Conservation (phyloP, 371 early-diverging fungal genomes). For the Rhizopus delemar region DNA sequence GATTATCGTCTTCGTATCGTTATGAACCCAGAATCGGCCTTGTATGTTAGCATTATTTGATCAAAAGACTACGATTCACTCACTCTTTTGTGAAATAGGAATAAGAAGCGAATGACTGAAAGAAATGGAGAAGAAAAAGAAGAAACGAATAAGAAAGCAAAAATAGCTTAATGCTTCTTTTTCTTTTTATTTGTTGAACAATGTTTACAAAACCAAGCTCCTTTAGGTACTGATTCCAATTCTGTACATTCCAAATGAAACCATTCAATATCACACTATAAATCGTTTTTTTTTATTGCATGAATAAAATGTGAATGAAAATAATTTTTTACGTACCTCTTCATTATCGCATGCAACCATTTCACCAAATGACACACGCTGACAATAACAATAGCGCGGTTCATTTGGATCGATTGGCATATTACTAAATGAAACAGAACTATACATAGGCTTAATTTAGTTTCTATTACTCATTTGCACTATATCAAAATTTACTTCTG, state of each 20-base stretch:
- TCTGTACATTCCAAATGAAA: conserved; percentile 94
- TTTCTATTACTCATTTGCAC: neutral
- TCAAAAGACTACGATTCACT: too few species aligned
- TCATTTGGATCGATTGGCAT: conserved; percentile 94
- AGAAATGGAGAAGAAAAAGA: conserved; percentile 43
- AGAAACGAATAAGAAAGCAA: conserved; percentile 22
- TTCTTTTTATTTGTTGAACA: conserved; percentile 62
- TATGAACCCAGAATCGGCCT: conserved; percentile 64
- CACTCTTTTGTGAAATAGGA: conserved; percentile 25
- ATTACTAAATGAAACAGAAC: conserved; percentile 57
- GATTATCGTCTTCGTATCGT: conserved; percentile 65
- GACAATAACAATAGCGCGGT: conserved; percentile 92
- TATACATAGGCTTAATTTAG: conserved; percentile 17
- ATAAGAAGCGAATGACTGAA: conserved; percentile 43
- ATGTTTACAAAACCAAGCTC: conserved; percentile 90
- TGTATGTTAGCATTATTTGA: conserved; percentile 46
- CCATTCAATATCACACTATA: conserved; percentile 91
- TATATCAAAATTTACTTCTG: neutral
- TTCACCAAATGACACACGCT: conserved; percentile 93
- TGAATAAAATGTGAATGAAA: conserved; percentile 7
- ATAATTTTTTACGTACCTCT: conserved; percentile 59
- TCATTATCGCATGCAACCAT: conserved; percentile 97
- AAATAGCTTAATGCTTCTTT: conserved; percentile 33
- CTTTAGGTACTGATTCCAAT: conserved; percentile 77
- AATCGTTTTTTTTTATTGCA: neutral